Evolutionary conservation across 768 basidiomycete genomes (phyloP).

Genomic region (Solioccasus polychromus): DNA sequence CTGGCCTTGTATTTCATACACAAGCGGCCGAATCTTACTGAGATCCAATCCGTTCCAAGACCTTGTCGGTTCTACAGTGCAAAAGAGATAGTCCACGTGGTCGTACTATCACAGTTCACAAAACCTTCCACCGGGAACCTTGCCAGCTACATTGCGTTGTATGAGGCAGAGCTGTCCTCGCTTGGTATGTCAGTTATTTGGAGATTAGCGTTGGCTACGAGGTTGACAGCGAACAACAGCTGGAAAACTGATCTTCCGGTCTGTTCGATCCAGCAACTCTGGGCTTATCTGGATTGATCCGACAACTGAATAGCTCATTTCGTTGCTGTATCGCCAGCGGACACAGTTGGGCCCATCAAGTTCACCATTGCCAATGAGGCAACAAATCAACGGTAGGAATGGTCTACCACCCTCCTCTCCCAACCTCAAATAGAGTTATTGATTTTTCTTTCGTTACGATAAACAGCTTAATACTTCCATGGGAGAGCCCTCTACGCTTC

Average conservation of each 20-base stretch:
- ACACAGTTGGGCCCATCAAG: slow-evolving; percentile 9
- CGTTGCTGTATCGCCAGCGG: slow-evolving; percentile 2
- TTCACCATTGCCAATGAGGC: not conserved
- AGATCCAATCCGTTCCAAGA: no score
- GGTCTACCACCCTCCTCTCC: slow-evolving; percentile 16
- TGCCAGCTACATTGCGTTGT: slow-evolving; percentile 1
- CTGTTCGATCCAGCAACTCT: not conserved
- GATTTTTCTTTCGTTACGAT: slow-evolving; percentile 3
- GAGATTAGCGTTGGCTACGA: slow-evolving; percentile 11
- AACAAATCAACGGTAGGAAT: not conserved
- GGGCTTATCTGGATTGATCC: no score
- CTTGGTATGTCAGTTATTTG: slow-evolving; percentile 8
- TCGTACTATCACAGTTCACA: slow-evolving; percentile 12
- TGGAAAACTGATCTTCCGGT: no score
- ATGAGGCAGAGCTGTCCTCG: slow-evolving; percentile 9
- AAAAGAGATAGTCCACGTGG: slow-evolving; percentile 10
- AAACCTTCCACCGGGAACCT: slow-evolving; percentile 13
- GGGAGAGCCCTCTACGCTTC: slow-evolving; percentile 12
- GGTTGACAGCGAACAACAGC: slow-evolving; percentile 10
- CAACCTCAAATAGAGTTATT: not conserved
- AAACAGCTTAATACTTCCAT: slow-evolving; percentile 15
- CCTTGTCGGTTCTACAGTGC: slow-evolving; percentile 12
- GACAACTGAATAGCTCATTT: no score
- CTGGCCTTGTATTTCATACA: slow-evolving; percentile 4
- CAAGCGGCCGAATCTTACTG: no score